Evolutionary conservation across 2,329 filamentous ascomycete genomes (phyloP).

Genomic region (Penicillium sclerotiorum): DNA sequence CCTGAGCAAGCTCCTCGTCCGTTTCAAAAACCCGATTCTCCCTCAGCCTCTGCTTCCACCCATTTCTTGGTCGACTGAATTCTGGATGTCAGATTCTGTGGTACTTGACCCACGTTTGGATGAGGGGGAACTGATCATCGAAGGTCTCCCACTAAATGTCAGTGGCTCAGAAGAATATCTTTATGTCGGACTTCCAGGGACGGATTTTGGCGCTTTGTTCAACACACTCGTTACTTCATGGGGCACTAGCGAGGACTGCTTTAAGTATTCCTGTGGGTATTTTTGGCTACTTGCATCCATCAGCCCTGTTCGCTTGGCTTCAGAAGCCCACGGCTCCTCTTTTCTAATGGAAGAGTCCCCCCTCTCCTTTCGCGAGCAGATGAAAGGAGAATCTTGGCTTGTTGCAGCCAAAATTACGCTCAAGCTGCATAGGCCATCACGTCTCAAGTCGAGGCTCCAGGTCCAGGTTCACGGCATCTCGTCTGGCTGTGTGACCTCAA

Average conservation of each 20-base stretch:
- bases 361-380: neutral
- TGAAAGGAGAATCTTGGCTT: conserved; percentile 3
- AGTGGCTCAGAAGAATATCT: neutral
- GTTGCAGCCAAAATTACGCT: neutral
- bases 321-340: neutral
- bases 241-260: neutral
- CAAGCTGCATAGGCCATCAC: neutral
- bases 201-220: conserved; percentile 1
- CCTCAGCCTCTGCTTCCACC: neutral
- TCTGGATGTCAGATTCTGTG: neutral
- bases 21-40: neutral
- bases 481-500: neutral
- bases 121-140: neutral
- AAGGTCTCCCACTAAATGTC: neutral
- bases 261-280: conserved; percentile 2
- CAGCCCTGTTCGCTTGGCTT: neutral
- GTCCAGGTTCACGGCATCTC: neutral
- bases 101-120: neutral
- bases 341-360: neutral
- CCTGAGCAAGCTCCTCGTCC: neutral
- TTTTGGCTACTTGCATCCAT: conserved; percentile 3
- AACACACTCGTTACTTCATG: conserved; percentile 4
- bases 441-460: neutral
- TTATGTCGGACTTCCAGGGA: neutral
- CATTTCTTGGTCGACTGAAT: neutral